Evolutionary conservation across 495 filamentous ascomycete genomes (phyloP), one percentile per base, ranked within the genome.

Genomic region (Penicillium steckii): DNA sequence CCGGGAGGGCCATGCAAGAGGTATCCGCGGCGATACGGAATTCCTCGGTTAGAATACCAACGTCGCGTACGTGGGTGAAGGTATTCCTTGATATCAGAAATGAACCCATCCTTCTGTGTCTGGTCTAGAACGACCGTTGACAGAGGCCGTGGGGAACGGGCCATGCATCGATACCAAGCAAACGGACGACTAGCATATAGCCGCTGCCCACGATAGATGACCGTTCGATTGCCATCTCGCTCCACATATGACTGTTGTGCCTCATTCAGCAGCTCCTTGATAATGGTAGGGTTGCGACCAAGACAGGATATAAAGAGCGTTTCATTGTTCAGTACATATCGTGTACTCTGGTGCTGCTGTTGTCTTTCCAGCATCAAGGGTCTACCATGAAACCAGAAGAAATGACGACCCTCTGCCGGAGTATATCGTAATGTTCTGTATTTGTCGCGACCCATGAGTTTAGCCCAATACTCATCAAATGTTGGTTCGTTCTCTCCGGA

Each of bases 71-170:
- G 73, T 0, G 88, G 85, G 50, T 90, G 85, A 6, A 96, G 72
- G 59, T 93, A 97, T 59, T 96, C 91, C 67, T 91, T 90, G 65
- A 96, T 89, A 66, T 97, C 93, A 13, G 76, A 68, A 25, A 95
- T 67, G 17, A 96, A 78, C 22, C 73, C 77, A 8, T 82, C 65
- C 71, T 96, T 97, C 66, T 90, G 82, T 26, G 73, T 64, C 21
- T 80, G 75, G 52, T 95, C 92, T 13, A 97, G 73, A 2, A 94
- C 85, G 0, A 96, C 92, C 0, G 92, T 96, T 3, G 81, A 79
- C 73, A 97, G 83, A 2, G 92, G 86, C 21, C 91, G 74, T 1
- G 86, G 85, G 0, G 87, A 82, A n/a, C 89, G 69, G 29, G 81
- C 79, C 49, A 87, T 85, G 19, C 85, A 85, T 50, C 81, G 77